Percentiles rank a stretch among this genome's conserved stretches.
Conservation (phyloP, 2,329 filamentous ascomycete species). For the Cryphonectria parasitica region DNA sequence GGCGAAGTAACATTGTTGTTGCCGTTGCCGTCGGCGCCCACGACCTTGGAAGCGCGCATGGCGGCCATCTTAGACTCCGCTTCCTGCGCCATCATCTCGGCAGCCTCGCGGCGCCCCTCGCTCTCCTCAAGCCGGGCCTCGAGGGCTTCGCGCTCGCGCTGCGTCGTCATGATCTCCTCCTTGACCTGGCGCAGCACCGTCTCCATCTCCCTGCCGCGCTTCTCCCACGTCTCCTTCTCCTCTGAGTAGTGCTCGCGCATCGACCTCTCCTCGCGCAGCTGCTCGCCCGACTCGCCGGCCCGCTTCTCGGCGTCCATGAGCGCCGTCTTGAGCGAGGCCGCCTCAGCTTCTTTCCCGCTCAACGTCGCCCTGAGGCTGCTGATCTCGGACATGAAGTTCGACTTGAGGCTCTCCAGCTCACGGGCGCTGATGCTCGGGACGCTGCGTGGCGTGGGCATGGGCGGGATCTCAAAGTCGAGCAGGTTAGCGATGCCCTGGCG, state of each 20-base stretch:
- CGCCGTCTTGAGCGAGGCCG: constrained; percentile 82
- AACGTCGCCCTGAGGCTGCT: constrained; percentile 91
- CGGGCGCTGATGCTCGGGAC: constrained; percentile 89
- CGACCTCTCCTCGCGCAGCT: constrained; percentile 75
- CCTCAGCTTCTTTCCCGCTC: constrained; percentile 91
- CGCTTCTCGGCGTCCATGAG: constrained; percentile 90
- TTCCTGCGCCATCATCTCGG: constrained; percentile 76
- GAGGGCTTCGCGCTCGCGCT: constrained; percentile 81
- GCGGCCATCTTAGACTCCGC: constrained; percentile 76
- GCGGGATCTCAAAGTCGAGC: constrained; percentile 91
- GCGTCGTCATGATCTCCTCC: constrained; percentile 76
- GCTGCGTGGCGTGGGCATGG: constrained; percentile 87
- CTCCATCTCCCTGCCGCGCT: constrained; percentile 84
- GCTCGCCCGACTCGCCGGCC: constrained; percentile 83
- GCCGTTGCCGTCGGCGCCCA: constrained; percentile 45
- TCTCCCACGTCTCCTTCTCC: constrained; percentile 84
- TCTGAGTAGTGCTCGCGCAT: constrained; percentile 72
- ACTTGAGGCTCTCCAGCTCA: constrained; percentile 92
- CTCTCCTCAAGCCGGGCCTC: constrained; percentile 75
- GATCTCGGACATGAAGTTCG: constrained; percentile 87
- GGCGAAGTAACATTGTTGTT: constrained; percentile 37
- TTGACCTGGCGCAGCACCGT: constrained; percentile 77
- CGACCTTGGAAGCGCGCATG: constrained; percentile 65
- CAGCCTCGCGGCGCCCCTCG: constrained; percentile 73
- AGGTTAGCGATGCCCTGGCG: constrained; percentile 65